These are phyloP conservation scores for Populus davidiana DNA, from an alignment of 345 rosid genomes.

Conservation along the genomic window DNA sequence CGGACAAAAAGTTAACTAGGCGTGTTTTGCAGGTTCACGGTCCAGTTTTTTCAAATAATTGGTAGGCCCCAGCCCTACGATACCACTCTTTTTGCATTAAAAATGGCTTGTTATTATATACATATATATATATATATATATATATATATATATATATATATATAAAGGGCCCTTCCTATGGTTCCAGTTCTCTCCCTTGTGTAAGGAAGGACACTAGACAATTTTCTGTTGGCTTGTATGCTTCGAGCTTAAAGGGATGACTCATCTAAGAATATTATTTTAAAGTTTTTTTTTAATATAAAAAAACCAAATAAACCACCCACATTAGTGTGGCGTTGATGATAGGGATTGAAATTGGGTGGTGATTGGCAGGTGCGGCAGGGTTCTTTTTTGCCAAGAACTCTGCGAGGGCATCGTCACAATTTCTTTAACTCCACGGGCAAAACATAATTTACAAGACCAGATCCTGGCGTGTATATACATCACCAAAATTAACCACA, in stretches of 20 bases:
- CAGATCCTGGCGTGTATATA: not conserved
- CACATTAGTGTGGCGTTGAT: not conserved
- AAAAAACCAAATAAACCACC: not conserved
- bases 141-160: too few species aligned
- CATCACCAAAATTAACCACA: not conserved
- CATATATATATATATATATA: too few species aligned
- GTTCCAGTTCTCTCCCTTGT: too few species aligned
- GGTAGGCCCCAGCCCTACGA: constrained; percentile 10
- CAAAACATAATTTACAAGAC: too few species aligned
- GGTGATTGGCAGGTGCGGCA: not conserved
- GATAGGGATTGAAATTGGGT: not conserved
- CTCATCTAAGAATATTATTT: not conserved
- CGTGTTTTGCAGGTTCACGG: constrained; percentile 3
- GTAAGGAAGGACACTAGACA: too few species aligned
- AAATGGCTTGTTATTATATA: too few species aligned
- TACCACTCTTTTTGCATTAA: too few species aligned
- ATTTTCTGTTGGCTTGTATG: too few species aligned
- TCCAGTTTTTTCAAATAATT: constrained; percentile 3
- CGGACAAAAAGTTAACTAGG: not conserved
- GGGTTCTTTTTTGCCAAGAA: not conserved
- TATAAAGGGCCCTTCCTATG: too few species aligned
- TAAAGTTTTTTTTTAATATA: too few species aligned
- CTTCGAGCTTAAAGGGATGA: not conserved
- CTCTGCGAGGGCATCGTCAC: not conserved
- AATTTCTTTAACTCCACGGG: not conserved